These are phyloP conservation scores for Phytophthora rubi DNA, from an alignment of 352 stramenopile species.

Conservation along the genomic window DNA sequence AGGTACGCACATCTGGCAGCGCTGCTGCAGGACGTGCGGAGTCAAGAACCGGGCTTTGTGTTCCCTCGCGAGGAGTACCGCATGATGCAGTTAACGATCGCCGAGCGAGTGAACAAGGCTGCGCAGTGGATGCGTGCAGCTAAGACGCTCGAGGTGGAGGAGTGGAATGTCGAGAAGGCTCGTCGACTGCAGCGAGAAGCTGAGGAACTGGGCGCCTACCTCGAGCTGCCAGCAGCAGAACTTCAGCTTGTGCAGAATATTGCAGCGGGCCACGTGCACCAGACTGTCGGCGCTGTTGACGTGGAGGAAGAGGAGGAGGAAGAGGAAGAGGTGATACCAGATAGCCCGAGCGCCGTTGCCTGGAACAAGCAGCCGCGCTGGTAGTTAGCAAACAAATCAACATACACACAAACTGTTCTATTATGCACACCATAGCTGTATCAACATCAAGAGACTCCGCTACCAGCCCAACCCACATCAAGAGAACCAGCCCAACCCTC, in stretches of 20 bases:
- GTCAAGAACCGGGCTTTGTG: conserved; percentile 48
- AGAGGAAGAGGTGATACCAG: conserved; percentile 25
- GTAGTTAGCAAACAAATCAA: conserved; percentile 21
- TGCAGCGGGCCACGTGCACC: conserved; percentile 14
- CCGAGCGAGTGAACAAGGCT: conserved; percentile 70
- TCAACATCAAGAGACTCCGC: too few species aligned
- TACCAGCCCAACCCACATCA: too few species aligned
- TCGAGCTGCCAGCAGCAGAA: conserved; percentile 70
- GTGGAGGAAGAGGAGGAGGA: conserved; percentile 33
- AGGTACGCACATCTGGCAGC: conserved; percentile 77
- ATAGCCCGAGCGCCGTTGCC: conserved; percentile 26
- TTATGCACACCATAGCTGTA: not conserved
- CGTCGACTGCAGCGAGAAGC: conserved; percentile 50
- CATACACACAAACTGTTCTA: conserved; percentile 25
- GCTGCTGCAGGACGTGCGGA: conserved; percentile 58
- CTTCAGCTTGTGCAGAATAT: conserved; percentile 66
- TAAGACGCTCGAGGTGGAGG: conserved; percentile 69
- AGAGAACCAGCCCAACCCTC: too few species aligned
- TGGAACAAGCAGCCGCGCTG: conserved; percentile 41
- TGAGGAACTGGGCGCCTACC: conserved; percentile 64
- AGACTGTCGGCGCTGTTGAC: conserved; percentile 2
- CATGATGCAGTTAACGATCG: conserved; percentile 76
- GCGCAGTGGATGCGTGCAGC: conserved; percentile 65
- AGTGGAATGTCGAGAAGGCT: conserved; percentile 70
- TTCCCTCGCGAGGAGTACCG: conserved; percentile 75